Evolutionary conservation across 768 basidiomycete genomes (phyloP).

Genomic region (Obba rivulosa): DNA sequence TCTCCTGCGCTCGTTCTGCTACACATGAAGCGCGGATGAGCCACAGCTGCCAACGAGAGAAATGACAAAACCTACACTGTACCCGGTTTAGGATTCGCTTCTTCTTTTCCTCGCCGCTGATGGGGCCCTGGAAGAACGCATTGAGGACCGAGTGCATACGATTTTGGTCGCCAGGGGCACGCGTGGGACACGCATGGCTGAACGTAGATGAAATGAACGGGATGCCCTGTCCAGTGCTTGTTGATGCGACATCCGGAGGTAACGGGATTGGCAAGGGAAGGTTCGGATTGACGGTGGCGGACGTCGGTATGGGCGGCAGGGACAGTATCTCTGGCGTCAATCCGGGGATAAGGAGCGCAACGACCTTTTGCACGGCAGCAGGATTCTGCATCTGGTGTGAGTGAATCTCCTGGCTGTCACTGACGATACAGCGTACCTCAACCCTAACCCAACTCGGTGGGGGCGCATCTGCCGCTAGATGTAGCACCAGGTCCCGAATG

Average conservation of each 20-base stretch:
- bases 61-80: conserved; percentile 27
- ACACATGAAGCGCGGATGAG: not conserved
- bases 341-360: conserved; percentile 82
- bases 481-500: conserved; percentile 79
- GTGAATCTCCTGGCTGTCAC: not conserved
- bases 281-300: conserved; percentile 54
- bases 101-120: conserved; percentile 78
- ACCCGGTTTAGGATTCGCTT: conserved; percentile 45
- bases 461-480: conserved; percentile 77
- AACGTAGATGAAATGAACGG: conserved; percentile 77
- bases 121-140: conserved; percentile 74
- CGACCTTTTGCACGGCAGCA: conserved; percentile 68
- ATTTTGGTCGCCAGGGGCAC: conserved; percentile 84
- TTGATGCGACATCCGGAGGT: conserved; percentile 29
- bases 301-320: conserved; percentile 66
- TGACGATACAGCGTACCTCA: conserved; percentile 46
- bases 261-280: conserved; percentile 44
- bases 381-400: conserved; percentile 48
- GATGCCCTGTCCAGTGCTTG: conserved; percentile 24
- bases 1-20: conserved; percentile 60
- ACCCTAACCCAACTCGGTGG: conserved; percentile 83
- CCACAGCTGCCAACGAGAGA: not conserved
- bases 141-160: conserved; percentile 84
- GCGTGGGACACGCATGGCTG: conserved; percentile 89
- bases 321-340: conserved; percentile 70